Evolutionary conservation across 108 stramenopile species (phyloP).

Genomic region (Conticribra weissflogii): DNA sequence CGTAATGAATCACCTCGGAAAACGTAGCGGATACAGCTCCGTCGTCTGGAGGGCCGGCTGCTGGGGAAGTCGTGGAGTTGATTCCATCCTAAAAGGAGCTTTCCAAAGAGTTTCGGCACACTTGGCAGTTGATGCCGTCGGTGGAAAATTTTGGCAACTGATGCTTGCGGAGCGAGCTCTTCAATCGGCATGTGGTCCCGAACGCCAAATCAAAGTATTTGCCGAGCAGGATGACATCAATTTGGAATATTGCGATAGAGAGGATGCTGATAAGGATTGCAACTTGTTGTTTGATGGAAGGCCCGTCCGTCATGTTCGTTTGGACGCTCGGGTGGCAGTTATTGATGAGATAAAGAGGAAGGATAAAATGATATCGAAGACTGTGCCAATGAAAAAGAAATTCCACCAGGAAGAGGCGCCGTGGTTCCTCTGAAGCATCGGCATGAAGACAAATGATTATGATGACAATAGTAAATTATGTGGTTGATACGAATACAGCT

Average conservation of each 20-base stretch:
- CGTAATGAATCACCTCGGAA: conserved; percentile 86
- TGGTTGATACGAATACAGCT: too few species aligned
- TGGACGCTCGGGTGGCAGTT: conserved; percentile 76
- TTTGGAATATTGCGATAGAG: conserved; percentile 86
- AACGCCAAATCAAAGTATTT: conserved; percentile 83
- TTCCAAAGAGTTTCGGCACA: conserved; percentile 90
- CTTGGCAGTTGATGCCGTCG: conserved; percentile 83
- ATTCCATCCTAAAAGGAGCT: conserved; percentile 79
- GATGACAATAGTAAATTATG: too few species aligned
- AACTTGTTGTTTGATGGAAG: conserved; percentile 73
- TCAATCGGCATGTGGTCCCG: conserved; percentile 85
- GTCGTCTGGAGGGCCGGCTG: conserved; percentile 89
- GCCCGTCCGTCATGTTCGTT: conserved; percentile 83
- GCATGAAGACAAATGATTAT: too few species aligned
- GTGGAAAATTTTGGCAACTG: conserved; percentile 89
- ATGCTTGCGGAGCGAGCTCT: conserved; percentile 88
- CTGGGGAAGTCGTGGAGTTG: conserved; percentile 71
- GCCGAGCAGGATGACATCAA: conserved; percentile 77
- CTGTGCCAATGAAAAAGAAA: conserved; percentile 55
- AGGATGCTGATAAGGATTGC: conserved; percentile 78
- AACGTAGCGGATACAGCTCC: conserved; percentile 71
- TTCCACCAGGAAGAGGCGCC: conserved; percentile 76
- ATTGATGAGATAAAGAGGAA: conserved; percentile 67
- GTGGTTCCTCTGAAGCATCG: conserved; percentile 82
- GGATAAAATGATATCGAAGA: conserved; percentile 57